Conservation (phyloP, 2,329 filamentous ascomycete genomes). For the Sporothrix euskadiensis region DNA sequence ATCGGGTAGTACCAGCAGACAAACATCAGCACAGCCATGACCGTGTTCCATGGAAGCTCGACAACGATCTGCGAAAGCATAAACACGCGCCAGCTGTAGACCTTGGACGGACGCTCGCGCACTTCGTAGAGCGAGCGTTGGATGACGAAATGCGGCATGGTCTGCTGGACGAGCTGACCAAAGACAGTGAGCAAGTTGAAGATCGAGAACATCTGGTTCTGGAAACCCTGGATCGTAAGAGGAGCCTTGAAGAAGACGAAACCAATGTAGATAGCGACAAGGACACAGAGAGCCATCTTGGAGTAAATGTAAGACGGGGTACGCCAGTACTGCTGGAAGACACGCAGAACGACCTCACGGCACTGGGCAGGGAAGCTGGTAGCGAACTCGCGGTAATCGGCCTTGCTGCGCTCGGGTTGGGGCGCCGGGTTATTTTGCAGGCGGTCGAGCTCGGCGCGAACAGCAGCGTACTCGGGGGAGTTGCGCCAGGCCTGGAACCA, state of each 20-base stretch:
- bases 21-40: slow-evolving; percentile 64
- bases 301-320: slow-evolving; percentile 86
- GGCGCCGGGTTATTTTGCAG: slow-evolving; percentile 54
- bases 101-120: slow-evolving; percentile 79
- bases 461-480: slow-evolving; percentile 56
- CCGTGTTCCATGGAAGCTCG: slow-evolving; percentile 83
- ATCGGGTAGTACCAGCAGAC: slow-evolving; percentile 83
- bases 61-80: slow-evolving; percentile 81
- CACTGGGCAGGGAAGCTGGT: slow-evolving; percentile 71
- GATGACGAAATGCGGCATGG: slow-evolving; percentile 83
- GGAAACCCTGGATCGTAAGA: slow-evolving; percentile 72
- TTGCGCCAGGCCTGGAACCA: slow-evolving; percentile 65
- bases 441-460: slow-evolving; percentile 59
- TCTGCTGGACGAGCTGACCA: slow-evolving; percentile 74
- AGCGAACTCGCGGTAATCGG: slow-evolving; percentile 69
- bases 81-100: slow-evolving; percentile 83
- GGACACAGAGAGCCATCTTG: slow-evolving; percentile 67
- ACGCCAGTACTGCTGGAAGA: slow-evolving; percentile 91
- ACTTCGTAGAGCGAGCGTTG: slow-evolving; percentile 82
- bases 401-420: slow-evolving; percentile 44
- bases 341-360: slow-evolving; percentile 65
- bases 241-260: slow-evolving; percentile 76
- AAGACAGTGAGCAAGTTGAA: slow-evolving; percentile 85
- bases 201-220: slow-evolving; percentile 84
- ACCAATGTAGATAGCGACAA: slow-evolving; percentile 73